Conservation (phyloP, 2,329 filamentous ascomycete species). For the Hypomyces rosellus region DNA sequence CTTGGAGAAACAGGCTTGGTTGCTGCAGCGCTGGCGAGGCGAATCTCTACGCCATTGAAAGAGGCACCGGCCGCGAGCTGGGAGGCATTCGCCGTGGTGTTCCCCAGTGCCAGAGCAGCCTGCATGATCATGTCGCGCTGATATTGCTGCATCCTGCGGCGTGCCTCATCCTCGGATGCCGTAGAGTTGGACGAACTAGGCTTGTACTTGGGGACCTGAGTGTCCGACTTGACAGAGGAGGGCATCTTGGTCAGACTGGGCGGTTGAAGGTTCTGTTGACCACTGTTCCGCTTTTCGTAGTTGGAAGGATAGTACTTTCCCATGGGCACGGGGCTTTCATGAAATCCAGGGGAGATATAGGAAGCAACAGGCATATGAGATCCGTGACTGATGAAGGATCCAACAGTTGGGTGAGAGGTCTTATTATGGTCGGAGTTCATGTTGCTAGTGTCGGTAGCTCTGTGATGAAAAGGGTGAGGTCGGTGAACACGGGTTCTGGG, state of each 20-base stretch:
- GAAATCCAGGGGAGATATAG: slow-evolving; percentile 44
- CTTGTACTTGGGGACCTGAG: slow-evolving; percentile 22
- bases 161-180: slow-evolving; percentile 36
- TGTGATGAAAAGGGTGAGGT: slow-evolving; percentile 46
- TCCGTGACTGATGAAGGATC: slow-evolving; percentile 16
- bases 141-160: slow-evolving; percentile 50
- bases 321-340: slow-evolving; percentile 43
- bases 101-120: slow-evolving; percentile 39
- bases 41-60: slow-evolving; percentile 30
- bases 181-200: slow-evolving; percentile 9
- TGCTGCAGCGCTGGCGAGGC: slow-evolving; percentile 30
- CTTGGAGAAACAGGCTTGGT: slow-evolving; percentile 45
- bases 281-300: slow-evolving; percentile 37
- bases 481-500: slow-evolving; percentile 39
- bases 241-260: slow-evolving; percentile 16
- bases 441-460: slow-evolving; percentile 18
- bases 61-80: slow-evolving; percentile 24
- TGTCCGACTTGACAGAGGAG: slow-evolving; percentile 30
- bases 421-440: slow-evolving; percentile 20
- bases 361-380: slow-evolving; percentile 42
- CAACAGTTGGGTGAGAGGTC: slow-evolving; percentile 15
- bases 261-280: slow-evolving; percentile 14
- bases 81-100: slow-evolving; percentile 20
- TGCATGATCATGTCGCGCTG: slow-evolving; percentile 57
- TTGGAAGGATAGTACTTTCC: slow-evolving; percentile 61